Base-by-base conservation (phyloP, 2,329 filamentous ascomycete species). In the Pseudogymnoascus sp. region DNA sequence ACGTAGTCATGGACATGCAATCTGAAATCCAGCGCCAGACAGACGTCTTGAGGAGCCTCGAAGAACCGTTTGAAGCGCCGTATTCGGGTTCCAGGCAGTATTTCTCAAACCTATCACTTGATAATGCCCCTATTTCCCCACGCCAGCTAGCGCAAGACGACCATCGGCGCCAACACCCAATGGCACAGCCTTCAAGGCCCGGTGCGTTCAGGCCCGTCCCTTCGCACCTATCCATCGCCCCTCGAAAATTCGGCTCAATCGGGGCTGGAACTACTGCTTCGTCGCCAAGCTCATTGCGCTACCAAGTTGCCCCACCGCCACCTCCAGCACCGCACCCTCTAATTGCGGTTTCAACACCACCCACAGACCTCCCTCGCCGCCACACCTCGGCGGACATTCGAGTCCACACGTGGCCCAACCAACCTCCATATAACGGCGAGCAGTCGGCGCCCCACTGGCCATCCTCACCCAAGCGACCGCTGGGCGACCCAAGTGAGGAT, bases 331-430 rank as follows among this genome's bases (percentile, higher is more conserved):
- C 85, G 33, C 89, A 90, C 70, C 86, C 86, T 35, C 78, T 87
- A 18, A 82, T 87, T 15, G 78, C 83, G 62, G 79, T 84, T 33
- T 80, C 86, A 67, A 80, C 82, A 25, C 82, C 84, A 35, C 84
- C 86, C 36, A 82, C 84, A 61, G 91, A 85, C 68, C 79, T 96
- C 53, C 83, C 86, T 47, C 86, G 93, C 65, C 85, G 93, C 64
- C 94, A 99, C 75, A 99, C 94, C 1, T 93, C 92, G 38, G 94
- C 94, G 62, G 94, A 99, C 72, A 97, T 99, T 67, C 87, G 94
- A 60, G 88, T 92, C 68, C 88, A 91, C 71, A 90, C 88, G 37
- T 93, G 89, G 85, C 87, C 80, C 79, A 6, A 79, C 73, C 79
- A 83, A 25, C 88, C 87, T 4, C 89, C 87, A 9, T 89, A 85